Conservation (phyloP, 2,329 filamentous ascomycete genomes). For the Dissoconium aciculare region DNA sequence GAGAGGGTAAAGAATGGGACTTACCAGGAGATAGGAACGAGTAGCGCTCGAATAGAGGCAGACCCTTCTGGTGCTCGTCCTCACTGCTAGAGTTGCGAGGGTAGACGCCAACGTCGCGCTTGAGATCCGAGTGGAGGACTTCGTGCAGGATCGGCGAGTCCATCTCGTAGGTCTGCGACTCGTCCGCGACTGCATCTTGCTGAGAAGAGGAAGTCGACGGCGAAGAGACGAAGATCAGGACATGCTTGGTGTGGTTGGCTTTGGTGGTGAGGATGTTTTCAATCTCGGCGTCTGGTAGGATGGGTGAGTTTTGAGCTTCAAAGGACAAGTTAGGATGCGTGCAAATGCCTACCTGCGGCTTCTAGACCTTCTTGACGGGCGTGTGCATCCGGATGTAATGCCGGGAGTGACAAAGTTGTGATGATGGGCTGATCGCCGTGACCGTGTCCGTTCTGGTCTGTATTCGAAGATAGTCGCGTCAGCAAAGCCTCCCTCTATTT, state of each 20-base stretch:
- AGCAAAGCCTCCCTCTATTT: too few relatives aligned
- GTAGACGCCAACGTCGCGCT: slow-evolving; percentile 41
- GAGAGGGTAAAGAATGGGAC: too few relatives aligned
- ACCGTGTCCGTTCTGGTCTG: too few relatives aligned
- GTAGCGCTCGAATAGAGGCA: slow-evolving; percentile 74
- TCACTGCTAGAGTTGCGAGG: neutral
- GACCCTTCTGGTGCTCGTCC: slow-evolving; percentile 22
- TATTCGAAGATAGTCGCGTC: too few relatives aligned
- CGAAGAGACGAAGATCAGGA: slow-evolving; percentile 7
- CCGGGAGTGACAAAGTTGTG: too few relatives aligned
- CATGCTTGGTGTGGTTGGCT: slow-evolving; percentile 9
- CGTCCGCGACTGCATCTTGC: slow-evolving; percentile 1
- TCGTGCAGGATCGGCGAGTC: slow-evolving; percentile 44
- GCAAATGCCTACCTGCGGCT: neutral
- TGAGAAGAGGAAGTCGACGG: neutral
- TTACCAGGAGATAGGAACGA: slow-evolving; percentile 82
- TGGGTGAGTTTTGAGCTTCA: too few relatives aligned
- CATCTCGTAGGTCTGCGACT: slow-evolving; percentile 43
- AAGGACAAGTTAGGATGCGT: too few relatives aligned
- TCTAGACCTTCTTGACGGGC: neutral
- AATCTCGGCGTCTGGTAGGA: slow-evolving; percentile 4
- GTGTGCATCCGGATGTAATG: too few relatives aligned
- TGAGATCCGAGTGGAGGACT: slow-evolving; percentile 55
- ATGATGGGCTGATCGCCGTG: too few relatives aligned
- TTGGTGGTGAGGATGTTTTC: slow-evolving; percentile 1